phyloP scores from a whole-genome alignment of 1,139 yeast species.

The Pichia norvegensis region DNA sequence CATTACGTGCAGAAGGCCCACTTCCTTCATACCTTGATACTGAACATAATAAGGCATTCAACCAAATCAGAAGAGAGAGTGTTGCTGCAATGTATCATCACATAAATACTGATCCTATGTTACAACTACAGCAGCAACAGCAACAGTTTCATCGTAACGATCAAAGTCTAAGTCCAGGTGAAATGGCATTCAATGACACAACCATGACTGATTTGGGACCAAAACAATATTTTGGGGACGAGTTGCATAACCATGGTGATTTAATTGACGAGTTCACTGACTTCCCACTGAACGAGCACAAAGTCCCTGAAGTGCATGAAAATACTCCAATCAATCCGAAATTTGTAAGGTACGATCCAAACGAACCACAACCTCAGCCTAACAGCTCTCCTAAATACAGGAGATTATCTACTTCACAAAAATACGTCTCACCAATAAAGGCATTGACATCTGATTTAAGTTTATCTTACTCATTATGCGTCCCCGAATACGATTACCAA shows the following conservation, averaged over 20 bases:
- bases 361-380: constrained; percentile 51
- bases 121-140: neutral
- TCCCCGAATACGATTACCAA: constrained; percentile 79
- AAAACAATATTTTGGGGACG: neutral
- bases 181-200: neutral
- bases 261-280: neutral
- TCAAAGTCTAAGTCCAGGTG: neutral
- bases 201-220: neutral
- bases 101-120: neutral
- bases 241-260: neutral
- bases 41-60: constrained; percentile 22
- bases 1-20: constrained; percentile 36
- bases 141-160: neutral
- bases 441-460: constrained; percentile 75
- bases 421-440: constrained; percentile 72
- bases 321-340: constrained; percentile 25
- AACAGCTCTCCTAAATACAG: constrained; percentile 69
- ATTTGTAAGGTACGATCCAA: constrained; percentile 36
- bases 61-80: constrained; percentile 34
- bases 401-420: constrained; percentile 66
- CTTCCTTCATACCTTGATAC: constrained; percentile 35
- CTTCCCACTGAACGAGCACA: neutral
- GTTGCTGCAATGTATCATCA: constrained; percentile 30
- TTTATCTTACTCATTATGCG: constrained; percentile 78
- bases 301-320: neutral